A percentile compares a stretch with the other conserved stretches of the same genome.
These are phyloP conservation scores for Volvariella surrecta DNA, from an alignment of 1,284 basidiomycete species.

Conservation along the genomic window DNA sequence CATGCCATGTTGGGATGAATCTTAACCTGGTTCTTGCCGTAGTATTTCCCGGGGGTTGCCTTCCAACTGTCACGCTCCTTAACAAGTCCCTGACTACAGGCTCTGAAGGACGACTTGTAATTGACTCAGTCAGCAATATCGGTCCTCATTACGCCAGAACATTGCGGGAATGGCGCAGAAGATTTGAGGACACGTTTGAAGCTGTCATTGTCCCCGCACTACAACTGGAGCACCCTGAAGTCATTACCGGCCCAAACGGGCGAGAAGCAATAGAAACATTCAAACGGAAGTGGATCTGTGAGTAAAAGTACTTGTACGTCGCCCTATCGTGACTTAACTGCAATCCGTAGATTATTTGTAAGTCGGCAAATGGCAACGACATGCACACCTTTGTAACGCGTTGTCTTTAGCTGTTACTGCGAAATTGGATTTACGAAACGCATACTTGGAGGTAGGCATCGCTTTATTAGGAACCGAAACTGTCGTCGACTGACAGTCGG, in stretches of 20 bases:
- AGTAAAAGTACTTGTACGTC: slow-evolving; percentile 16
- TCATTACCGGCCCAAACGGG: slow-evolving; percentile 37
- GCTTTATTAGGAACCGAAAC: neutral
- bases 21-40: slow-evolving; percentile 4
- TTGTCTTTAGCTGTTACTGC: slow-evolving; percentile 64
- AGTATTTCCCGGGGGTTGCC: slow-evolving; percentile 76
- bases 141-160: slow-evolving; percentile 78
- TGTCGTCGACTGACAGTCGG: neutral
- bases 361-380: slow-evolving; percentile 10
- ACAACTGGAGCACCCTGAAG: slow-evolving; percentile 50
- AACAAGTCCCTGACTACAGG: slow-evolving; percentile 48
- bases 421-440: slow-evolving; percentile 69
- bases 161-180: slow-evolving; percentile 70
- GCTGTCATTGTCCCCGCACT: slow-evolving; percentile 54
- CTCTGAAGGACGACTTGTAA: slow-evolving; percentile 42
- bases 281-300: slow-evolving; percentile 74
- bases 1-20: slow-evolving; percentile 2
- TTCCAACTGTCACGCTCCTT: slow-evolving; percentile 63
- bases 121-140: slow-evolving; percentile 74
- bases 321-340: no score
- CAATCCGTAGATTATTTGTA: slow-evolving; percentile 31
- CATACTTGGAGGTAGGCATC: slow-evolving; percentile 42
- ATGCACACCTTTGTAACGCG: no score
- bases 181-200: slow-evolving; percentile 64
- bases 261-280: slow-evolving; percentile 66